A percentile compares a stretch with the other conserved stretches of the same genome.
phyloP scores from a whole-genome alignment of 768 basidiomycete species.

The Tulasnella sp. region DNA sequence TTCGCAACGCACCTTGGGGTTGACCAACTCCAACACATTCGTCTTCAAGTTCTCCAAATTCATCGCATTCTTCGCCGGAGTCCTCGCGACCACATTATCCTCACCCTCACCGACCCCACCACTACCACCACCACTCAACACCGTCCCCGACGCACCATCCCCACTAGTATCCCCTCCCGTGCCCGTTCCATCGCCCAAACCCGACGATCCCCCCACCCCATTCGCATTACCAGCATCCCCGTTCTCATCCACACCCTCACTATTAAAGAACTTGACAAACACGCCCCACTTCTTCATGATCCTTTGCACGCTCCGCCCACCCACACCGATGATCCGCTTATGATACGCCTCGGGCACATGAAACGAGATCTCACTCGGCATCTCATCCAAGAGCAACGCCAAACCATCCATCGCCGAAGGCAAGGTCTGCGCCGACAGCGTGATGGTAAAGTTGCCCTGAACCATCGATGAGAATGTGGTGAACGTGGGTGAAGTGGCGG shows the following conservation, averaged over 20 bases:
- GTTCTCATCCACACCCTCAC: slow-evolving; percentile 72
- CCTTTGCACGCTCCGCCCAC: slow-evolving; percentile 92
- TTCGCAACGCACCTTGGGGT: slow-evolving; percentile 71
- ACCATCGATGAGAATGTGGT: too few species aligned
- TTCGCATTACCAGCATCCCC: background rate
- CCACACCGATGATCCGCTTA: slow-evolving; percentile 98
- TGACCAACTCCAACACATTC: slow-evolving; percentile 95
- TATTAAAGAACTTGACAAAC: slow-evolving; percentile 98
- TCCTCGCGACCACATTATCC: slow-evolving; percentile 97
- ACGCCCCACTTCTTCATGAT: slow-evolving; percentile 99
- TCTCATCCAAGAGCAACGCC: slow-evolving; percentile 84
- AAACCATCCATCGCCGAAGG: slow-evolving; percentile 64
- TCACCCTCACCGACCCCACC: slow-evolving; percentile 43
- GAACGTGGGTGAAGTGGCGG: background rate
- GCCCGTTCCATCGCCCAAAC: too few species aligned
- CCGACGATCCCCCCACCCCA: background rate
- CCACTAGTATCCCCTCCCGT: background rate
- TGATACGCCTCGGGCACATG: slow-evolving; percentile 97
- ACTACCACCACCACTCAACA: background rate
- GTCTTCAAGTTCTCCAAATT: slow-evolving; percentile 92
- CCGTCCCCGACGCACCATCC: slow-evolving; percentile 1
- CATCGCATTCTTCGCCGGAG: slow-evolving; percentile 93
- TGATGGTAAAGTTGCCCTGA: slow-evolving; percentile 6
- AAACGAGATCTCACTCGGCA: slow-evolving; percentile 98
- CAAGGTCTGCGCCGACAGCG: slow-evolving; percentile 9